A percentile compares a stretch with the other conserved stretches of the same genome.
phyloP scores from a whole-genome alignment of 805 yeast species.

The Wickerhamiella dianesei region DNA sequence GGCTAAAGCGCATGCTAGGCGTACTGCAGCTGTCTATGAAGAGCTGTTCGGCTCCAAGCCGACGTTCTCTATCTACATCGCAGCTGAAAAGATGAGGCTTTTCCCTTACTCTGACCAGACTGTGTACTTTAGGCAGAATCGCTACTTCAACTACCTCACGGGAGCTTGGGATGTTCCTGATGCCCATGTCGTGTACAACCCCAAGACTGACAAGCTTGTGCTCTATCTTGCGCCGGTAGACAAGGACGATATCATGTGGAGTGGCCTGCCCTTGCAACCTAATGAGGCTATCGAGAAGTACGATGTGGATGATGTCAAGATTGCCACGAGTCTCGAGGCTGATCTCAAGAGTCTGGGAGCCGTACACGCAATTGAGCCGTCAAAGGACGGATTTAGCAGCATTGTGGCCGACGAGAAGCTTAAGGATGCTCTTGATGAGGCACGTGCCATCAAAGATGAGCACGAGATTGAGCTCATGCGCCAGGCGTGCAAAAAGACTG shows the following conservation, averaged over 20 bases:
- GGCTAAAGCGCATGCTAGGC: constrained; percentile 57
- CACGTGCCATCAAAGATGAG: constrained; percentile 72
- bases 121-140: constrained; percentile 70
- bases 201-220: constrained; percentile 41
- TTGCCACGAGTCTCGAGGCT: constrained; percentile 37
- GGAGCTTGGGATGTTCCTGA: constrained; percentile 71
- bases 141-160: constrained; percentile 76
- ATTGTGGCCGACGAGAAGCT: constrained; percentile 18
- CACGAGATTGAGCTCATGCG: constrained; percentile 65
- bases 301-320: constrained; percentile 74
- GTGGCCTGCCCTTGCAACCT: constrained; percentile 64
- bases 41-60: constrained; percentile 25
- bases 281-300: constrained; percentile 51
- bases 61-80: constrained; percentile 29
- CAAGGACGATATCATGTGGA: constrained; percentile 89
- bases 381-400: constrained; percentile 9
- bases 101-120: constrained; percentile 70
- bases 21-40: constrained; percentile 20
- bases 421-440: constrained; percentile 65
- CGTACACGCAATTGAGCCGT: constrained; percentile 19
- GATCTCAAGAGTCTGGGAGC: constrained; percentile 2
- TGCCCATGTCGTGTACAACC: constrained; percentile 47
- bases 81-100: constrained; percentile 28
- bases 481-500: constrained; percentile 74
- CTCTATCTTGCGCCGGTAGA: constrained; percentile 76